Base-by-base conservation (phyloP, 2,329 filamentous ascomycete species). In the Cercospora zeina region DNA sequence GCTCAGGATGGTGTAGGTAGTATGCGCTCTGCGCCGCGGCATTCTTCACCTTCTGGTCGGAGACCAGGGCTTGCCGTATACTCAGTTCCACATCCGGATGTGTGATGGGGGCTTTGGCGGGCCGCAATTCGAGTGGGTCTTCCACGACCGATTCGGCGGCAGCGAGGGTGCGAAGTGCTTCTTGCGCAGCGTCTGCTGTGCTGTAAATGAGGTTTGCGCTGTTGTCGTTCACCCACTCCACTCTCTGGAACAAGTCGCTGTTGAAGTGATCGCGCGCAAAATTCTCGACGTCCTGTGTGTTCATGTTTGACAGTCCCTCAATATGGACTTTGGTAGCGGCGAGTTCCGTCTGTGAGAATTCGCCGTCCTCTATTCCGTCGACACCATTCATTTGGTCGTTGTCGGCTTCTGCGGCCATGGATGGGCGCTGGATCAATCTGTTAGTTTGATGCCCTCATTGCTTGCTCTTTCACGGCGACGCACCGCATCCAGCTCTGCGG, bases 181-280 rank as follows among this genome's bases (percentile, higher is more conserved):
- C 74, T 4, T 80, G 70, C 1, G 86, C 86, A 11, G 82, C 76
- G 49, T 82, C 79, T 11, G 80, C 72, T 36, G 78, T 81, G 61
- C 81, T 80, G 78, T 95, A 97, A 57, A 96, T 77, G 58, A 97
- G 81, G 73, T 97, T 97, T 65, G 91, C 91, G 0, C 91, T 93
- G 6, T 86, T 87, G 76, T 99, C 95, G 74, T 97, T 91, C 68
- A 99, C 91, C 95, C 95, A 99, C 78, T 97, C 92, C 66, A 97
- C 81, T 64, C 85, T 83, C 60, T 84, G 79, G 61, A 87, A 80
- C 57, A 79, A 72, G 59, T 82, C 80, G 13, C 76, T 74, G 36
- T 81, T 78, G 71, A 84, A 91, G 74, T 95, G 85, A 8, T 91
- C 85, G 30, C 62, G 58, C 37, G 71, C 68, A 70, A 92, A 97